Conservation (phyloP, 192 early-diverging fungal genomes). For the Entomortierella lignicola region DNA sequence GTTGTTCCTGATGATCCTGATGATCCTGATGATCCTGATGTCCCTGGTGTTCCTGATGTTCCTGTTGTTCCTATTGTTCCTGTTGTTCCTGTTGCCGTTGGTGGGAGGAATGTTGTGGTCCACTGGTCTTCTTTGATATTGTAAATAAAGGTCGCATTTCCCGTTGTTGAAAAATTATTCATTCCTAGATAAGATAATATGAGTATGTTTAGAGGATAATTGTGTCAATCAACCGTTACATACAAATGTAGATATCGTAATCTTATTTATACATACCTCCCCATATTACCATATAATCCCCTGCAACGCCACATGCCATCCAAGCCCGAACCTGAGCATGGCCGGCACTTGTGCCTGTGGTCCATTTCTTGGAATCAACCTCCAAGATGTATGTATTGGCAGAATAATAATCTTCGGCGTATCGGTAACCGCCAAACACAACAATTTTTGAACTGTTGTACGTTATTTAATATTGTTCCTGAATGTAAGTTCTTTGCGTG, state of each 20-base stretch:
- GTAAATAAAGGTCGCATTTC: neutral
- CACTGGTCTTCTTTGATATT: neutral
- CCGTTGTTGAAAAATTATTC: neutral
- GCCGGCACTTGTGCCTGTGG: neutral
- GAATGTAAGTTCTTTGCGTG: no score
- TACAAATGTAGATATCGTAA: no score
- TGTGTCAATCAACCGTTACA: no score
- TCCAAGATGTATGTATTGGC: neutral
- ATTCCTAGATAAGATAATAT: neutral
- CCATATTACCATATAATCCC: neutral
- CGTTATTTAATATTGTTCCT: neutral
- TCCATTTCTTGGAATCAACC: neutral
- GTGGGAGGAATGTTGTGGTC: no score
- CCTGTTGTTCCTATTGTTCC: no score
- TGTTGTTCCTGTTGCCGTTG: no score
- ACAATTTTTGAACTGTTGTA: neutral
- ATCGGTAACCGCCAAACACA: neutral
- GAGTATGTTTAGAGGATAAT: neutral
- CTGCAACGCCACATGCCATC: neutral
- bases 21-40: no score
- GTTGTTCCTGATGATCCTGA: no score
- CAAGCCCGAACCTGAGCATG: neutral
- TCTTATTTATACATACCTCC: neutral
- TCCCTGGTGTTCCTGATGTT: no score
- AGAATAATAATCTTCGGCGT: neutral